Conservation (phyloP, 371 early-diverging fungal species). For the Rhizomucor pusillus region DNA sequence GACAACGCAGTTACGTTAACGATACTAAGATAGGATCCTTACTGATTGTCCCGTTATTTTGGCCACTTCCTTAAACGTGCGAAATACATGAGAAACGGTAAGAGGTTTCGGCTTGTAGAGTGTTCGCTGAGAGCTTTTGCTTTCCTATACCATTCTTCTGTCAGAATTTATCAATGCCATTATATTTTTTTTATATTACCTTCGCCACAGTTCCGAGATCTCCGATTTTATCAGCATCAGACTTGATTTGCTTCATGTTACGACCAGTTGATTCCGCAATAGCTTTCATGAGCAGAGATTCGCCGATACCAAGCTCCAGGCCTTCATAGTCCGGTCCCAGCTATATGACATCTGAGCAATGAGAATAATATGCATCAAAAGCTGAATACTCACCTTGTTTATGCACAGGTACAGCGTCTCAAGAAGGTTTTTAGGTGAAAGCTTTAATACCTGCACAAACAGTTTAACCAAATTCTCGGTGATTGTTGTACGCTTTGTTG, state of each 20-base stretch:
- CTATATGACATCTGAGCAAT: conserved; percentile 27
- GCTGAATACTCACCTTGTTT: conserved; percentile 68
- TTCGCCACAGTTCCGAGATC: conserved; percentile 94
- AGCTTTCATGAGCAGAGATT: conserved; percentile 91
- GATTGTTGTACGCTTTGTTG: conserved; percentile 75
- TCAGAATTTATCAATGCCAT: neutral
- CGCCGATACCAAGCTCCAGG: conserved; percentile 96
- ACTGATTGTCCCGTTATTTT: conserved; percentile 75
- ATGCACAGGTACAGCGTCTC: conserved; percentile 89
- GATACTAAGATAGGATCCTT: conserved; percentile 15
- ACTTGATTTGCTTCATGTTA: conserved; percentile 72
- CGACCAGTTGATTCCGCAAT: conserved; percentile 89
- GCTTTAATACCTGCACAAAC: conserved; percentile 70
- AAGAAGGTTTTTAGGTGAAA: conserved; percentile 70
- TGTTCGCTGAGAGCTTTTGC: conserved; percentile 74
- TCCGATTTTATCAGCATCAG: conserved; percentile 75
- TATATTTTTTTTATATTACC: conserved; percentile 32
- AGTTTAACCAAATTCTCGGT: conserved; percentile 77
- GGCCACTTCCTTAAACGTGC: conserved; percentile 86
- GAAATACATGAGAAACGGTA: conserved; percentile 83
- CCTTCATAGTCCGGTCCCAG: conserved; percentile 96
- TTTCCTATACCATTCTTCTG: conserved; percentile 38
- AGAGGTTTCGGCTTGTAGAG: conserved; percentile 80
- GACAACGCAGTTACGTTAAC: neutral
- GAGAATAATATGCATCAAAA: neutral